Evolutionary conservation across 2,329 filamentous ascomycete genomes (phyloP), one percentile per base, ranked within the genome.

Genomic region (Helminthosporium solani): DNA sequence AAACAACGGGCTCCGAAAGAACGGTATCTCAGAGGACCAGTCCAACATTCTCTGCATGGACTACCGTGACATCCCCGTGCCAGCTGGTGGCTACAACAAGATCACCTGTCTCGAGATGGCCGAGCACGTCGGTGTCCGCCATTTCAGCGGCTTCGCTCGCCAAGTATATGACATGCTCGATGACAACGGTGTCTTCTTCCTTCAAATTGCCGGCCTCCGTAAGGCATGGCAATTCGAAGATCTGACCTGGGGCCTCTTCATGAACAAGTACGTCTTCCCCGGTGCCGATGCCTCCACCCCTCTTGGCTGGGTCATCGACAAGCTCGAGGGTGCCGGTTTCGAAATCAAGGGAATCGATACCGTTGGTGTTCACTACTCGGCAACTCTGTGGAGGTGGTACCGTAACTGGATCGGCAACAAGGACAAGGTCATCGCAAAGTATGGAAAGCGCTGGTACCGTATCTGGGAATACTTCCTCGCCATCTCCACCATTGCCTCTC

Each of bases 261-360:
- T 97, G 90, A 97, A 97, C 85, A 96, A 96, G 78, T 96, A 97
- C 74, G 81, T 97, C 71, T 97, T 97, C 82, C 94, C 91, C 27
- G 94, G 94, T 69, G 94, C 94, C 41, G 94, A 97, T 69, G 94
- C 94, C 42, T 95, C 89, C 34, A 95, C 90, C 47, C 94, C 94
- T 41, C 84, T 99, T 39, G 90, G 89, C 59, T 94, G 86, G 74
- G 89, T 94, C 63, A 78, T 95, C 60, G 84, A 90, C 72, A 84
- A 84, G 67, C 82, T 96, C 16, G 94, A 99, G 77, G 85, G 81
- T 46, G 86, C 88, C 53, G 90, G 90, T 30, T 95, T 90, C 63
- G 94, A 97, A 74, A 77, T 97, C 71, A 97, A 96, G 85, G 78
- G 78, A 58, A 76, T 96, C 54, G 94, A 99, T 71, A 97, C 92